Evolutionary conservation across 345 rosid genomes (phyloP).

Genomic region (Nephelium lappaceum): DNA sequence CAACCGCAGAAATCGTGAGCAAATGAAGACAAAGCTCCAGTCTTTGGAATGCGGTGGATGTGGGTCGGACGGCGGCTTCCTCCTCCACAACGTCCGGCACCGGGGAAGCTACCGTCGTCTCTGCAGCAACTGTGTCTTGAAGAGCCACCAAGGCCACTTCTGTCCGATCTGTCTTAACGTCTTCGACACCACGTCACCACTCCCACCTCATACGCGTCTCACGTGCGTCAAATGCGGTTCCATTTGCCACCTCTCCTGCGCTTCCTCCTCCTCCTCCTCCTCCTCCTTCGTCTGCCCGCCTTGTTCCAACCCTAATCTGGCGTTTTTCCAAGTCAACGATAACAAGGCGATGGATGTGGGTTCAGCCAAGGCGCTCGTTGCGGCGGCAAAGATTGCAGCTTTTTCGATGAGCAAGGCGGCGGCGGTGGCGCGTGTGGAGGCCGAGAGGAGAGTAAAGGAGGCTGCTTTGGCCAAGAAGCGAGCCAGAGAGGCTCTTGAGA

Average conservation of each 20-base stretch:
- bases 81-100: conserved; percentile 40
- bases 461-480: conserved; percentile 42
- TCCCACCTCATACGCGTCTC: conserved; percentile 15
- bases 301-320: conserved; percentile 33
- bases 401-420: conserved; percentile 38
- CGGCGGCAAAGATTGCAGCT: conserved; percentile 37
- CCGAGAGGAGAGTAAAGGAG: conserved; percentile 35
- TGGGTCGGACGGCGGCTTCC: conserved; percentile 13
- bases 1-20: background rate
- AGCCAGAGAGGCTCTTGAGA: conserved; percentile 41
- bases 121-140: conserved; percentile 39
- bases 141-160: conserved; percentile 31
- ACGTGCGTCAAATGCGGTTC: conserved; percentile 39
- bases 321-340: conserved; percentile 22
- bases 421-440: conserved; percentile 33
- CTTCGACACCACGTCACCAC: conserved; percentile 22
- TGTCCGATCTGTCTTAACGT: conserved; percentile 42
- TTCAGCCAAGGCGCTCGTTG: conserved; percentile 41
- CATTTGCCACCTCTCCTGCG: conserved; percentile 34
- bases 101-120: conserved; percentile 33
- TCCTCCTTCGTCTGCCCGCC: conserved; percentile 34
- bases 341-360: conserved; percentile 4
- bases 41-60: conserved; percentile 31
- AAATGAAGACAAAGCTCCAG: conserved; percentile 23
- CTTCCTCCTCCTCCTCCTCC: conserved; percentile 15